Percentiles rank a stretch among this genome's conserved stretches.
Conservation (phyloP, 2,329 filamentous ascomycete genomes). For the Penicillium fuscoglaucum region DNA sequence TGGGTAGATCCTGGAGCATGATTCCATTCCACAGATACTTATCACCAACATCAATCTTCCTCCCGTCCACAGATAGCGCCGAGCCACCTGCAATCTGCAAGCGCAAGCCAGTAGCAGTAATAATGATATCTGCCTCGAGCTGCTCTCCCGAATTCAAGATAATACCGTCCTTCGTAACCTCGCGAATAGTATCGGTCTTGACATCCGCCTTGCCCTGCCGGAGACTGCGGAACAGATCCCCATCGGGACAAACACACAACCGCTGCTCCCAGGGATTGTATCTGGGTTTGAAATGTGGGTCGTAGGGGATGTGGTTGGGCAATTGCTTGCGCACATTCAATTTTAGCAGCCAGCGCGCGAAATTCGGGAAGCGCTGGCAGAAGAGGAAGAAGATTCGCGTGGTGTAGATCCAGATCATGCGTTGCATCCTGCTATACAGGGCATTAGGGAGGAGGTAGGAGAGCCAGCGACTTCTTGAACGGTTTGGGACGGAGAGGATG, state of each 20-base stretch:
- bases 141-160: constrained; percentile 47
- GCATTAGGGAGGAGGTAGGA: constrained; percentile 41
- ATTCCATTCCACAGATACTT: constrained; percentile 48
- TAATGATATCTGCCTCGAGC: constrained; percentile 45
- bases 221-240: constrained; percentile 59
- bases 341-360: constrained; percentile 52
- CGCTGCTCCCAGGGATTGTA: constrained; percentile 74
- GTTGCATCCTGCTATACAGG: constrained; percentile 29
- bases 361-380: constrained; percentile 55
- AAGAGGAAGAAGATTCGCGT: constrained; percentile 54
- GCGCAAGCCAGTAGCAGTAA: constrained; percentile 49
- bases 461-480: constrained; percentile 18
- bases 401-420: constrained; percentile 53
- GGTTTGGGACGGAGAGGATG: constrained; percentile 57
- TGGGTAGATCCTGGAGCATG: constrained; percentile 49
- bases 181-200: constrained; percentile 57
- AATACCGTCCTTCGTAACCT: constrained; percentile 52
- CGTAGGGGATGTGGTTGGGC: constrained; percentile 54
- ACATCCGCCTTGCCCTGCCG: constrained; percentile 53
- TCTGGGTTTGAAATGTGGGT: constrained; percentile 64
- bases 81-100: constrained; percentile 42
- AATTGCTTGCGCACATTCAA: constrained; percentile 51
- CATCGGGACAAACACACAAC: constrained; percentile 66
- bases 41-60: constrained; percentile 32
- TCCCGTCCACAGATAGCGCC: constrained; percentile 40